Base-by-base conservation (phyloP, 1,284 basidiomycete genomes). In the Trichosporon ovoides region DNA sequence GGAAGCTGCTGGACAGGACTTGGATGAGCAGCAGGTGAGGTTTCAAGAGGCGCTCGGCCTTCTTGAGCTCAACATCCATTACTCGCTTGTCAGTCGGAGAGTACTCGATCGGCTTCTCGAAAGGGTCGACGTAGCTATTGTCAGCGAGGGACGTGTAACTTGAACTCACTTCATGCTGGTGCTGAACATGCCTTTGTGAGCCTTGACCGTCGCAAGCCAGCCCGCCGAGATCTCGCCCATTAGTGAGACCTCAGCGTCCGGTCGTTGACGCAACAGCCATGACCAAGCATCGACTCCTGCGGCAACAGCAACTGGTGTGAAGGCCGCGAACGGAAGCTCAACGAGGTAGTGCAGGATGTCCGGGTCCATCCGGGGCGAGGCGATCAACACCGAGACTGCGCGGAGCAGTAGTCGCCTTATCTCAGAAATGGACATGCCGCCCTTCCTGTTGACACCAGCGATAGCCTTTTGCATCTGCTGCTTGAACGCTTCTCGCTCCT, bases 281-380 rank as follows among this genome's bases (percentile, higher is more conserved):
- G 89, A 91, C 96, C 96, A 98, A 4, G 91, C 88, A 72, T 97
- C 92, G 52, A 93, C 87, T 0, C 91, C 94, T 1, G 89, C 85
- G 10, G 88, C 83, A 59, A 98, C 84, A 0, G 93, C 85, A 5
- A 88, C 81, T 0, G 93, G 91, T 0, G 90, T 92, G 66, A 93
- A 92, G 4, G 91, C 86, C 56, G 88, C 87, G 68, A 98, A 89
- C 0, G 96, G 96, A 14, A 98, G 78, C 24, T 83, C 83, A 9
- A 98, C 93, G 24, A 98, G 80, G 71, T 89, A 88, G 74, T 93
- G 88, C 3, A 98, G 79, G 11, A 98, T 81, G 37, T 90, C 89
- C 69, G 88, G 84, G 64, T 98, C 91, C 69, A 87, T 87, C 87
- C 91, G 65, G 16, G 84, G 80, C 38, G 86, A 76, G 14, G 86